Base-by-base conservation (phyloP, 306 rosid genomes). In the Cucurbita pepo region DNA sequence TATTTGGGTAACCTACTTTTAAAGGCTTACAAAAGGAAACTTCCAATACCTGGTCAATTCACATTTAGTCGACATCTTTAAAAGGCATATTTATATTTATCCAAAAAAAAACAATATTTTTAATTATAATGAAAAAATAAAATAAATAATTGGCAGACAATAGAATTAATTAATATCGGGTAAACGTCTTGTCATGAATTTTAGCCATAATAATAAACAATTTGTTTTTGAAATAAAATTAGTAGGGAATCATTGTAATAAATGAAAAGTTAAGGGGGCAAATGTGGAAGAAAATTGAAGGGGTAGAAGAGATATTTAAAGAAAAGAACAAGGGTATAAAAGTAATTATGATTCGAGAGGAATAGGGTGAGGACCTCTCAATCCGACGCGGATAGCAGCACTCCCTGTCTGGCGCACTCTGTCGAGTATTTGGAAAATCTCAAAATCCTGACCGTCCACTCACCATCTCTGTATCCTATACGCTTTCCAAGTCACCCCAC, bases 371-470 rank as follows among this genome's bases (percentile, higher is more conserved):
- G 59, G 74, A 52, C 59, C 74, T 34, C 74, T 69, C 59, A 50
- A 47, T 48, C 59, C 74, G 59, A 69, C 74, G 74, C 59, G 74
- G 74, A 69, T 69, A 34, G 74, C 74, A 69, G 74, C 59, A 69
- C 3, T 9, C 74, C 74, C 19, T 69, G 59, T 69, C 74, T 69
- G 59, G 59, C 58, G 74, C 74, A 50, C 30, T 51, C 59, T 69
- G 74, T 50, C 47, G 15, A 69, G 47, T 51, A 69, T 69, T 56
- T 30, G 43, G 38, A 48, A 69, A 65, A 44, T 65, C 38, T 43
- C 5, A 13, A 47, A 67, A 69, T 47, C 69, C 30, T 47, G 51
- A 30, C 43, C 67, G 77, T 73, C 69, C 54, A 73, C 16, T 58
- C 77, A 44, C 45, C 77, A 25, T 43, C 73, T 67, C 56, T 47